These are phyloP conservation scores for Gonapodya prolifera DNA, from an alignment of 192 early-diverging fungal species.

Conservation along the genomic window DNA sequence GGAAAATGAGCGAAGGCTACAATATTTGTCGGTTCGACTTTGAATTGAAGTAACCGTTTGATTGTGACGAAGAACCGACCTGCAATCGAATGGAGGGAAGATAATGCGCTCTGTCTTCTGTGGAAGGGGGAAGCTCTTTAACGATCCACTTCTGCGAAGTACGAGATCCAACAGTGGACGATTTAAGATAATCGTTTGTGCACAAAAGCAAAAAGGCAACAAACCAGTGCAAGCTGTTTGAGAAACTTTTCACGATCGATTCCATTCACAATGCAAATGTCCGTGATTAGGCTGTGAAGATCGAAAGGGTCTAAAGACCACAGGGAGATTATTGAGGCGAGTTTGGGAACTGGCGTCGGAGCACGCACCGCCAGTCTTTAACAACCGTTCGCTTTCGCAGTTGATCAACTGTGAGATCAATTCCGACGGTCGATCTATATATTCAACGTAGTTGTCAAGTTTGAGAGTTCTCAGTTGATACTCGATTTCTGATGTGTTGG, in stretches of 20 bases:
- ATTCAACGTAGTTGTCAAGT: slow-evolving; percentile 13
- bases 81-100: slow-evolving; percentile 31
- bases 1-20: background rate
- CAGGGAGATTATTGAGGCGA: too few species aligned
- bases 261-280: slow-evolving; percentile 23
- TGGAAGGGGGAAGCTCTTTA: background rate
- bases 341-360: too few species aligned
- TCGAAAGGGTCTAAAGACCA: slow-evolving; percentile 5
- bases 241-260: slow-evolving; percentile 27
- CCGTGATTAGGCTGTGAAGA: slow-evolving; percentile 11
- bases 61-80: slow-evolving; percentile 6
- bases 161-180: too few species aligned
- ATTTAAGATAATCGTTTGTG: background rate
- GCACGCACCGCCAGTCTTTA: background rate
- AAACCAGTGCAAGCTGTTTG: slow-evolving; percentile 15
- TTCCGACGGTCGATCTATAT: slow-evolving; percentile 15
- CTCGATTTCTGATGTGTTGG: slow-evolving; percentile 27
- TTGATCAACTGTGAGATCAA: slow-evolving; percentile 25
- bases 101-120: slow-evolving; percentile 18
- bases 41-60: background rate
- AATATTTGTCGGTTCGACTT: background rate
- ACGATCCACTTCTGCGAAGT: background rate
- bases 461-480: slow-evolving; percentile 17
- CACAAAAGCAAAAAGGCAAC: background rate
- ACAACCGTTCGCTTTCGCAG: slow-evolving; percentile 8